Conservation (phyloP, 306 rosid species). For the Quercus aquifolioides region DNA sequence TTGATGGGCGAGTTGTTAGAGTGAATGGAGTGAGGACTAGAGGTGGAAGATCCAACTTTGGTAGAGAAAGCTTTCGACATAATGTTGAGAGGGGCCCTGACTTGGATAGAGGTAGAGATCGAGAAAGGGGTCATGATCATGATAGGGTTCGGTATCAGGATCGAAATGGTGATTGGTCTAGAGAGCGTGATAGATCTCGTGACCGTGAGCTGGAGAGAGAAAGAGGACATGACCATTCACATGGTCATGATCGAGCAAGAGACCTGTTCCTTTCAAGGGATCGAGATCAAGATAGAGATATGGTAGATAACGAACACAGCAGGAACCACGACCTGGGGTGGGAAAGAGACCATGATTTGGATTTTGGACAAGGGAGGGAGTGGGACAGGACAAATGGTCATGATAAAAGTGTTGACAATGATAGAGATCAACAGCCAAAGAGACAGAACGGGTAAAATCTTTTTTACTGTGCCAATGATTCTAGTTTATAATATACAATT, state of each 20-base stretch:
- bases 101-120: constrained; percentile 54
- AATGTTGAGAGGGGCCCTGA: constrained; percentile 55
- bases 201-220: constrained; percentile 56
- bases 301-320: constrained; percentile 31
- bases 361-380: constrained; percentile 36
- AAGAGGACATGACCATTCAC: constrained; percentile 45
- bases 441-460: constrained; percentile 58
- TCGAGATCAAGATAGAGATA: constrained; percentile 32
- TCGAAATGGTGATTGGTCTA: constrained; percentile 41
- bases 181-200: constrained; percentile 57
- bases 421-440: constrained; percentile 39
- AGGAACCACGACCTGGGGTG: constrained; percentile 34
- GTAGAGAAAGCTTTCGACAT: constrained; percentile 48
- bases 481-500: neutral
- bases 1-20: constrained; percentile 73
- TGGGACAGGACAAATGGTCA: constrained; percentile 44
- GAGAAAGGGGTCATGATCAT: constrained; percentile 47
- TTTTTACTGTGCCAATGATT: neutral
- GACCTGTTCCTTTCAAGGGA: constrained; percentile 43
- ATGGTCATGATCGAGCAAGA: constrained; percentile 39
- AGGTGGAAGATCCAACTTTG: constrained; percentile 63
- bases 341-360: constrained; percentile 43
- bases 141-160: constrained; percentile 51
- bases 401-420: constrained; percentile 39
- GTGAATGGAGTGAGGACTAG: constrained; percentile 79